A percentile compares a stretch with the other conserved stretches of the same genome.
These are phyloP conservation scores for Beauveria scarabaeidicola DNA, from an alignment of 2,329 filamentous ascomycete species.

Conservation along the genomic window DNA sequence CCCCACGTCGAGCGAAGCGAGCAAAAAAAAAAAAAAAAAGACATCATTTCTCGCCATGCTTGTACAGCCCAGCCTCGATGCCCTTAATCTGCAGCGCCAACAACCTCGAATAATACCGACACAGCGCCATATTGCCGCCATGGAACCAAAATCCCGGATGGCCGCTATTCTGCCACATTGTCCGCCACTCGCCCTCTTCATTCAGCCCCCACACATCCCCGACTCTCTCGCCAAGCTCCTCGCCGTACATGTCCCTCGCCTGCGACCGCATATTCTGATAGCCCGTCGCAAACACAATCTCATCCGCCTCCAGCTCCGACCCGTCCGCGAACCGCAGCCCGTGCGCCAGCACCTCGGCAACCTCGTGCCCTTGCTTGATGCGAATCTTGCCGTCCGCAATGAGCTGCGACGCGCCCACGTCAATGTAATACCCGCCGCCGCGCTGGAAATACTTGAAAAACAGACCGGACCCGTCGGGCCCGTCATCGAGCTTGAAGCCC, in stretches of 20 bases:
- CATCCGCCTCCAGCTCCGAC: conserved; percentile 47
- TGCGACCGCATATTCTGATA: conserved; percentile 62
- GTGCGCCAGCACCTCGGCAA: conserved; percentile 38
- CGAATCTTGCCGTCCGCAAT: conserved; percentile 57
- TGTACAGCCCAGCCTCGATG: conserved; percentile 28
- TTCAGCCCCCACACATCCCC: conserved; percentile 57
- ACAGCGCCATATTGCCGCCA: conserved; percentile 55
- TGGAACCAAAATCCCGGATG: conserved; percentile 60
- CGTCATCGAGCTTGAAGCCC: conserved; percentile 49
- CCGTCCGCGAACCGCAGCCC: conserved; percentile 46
- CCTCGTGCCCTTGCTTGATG: conserved; percentile 50
- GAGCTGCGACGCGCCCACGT: conserved; percentile 54
- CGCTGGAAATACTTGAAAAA: conserved; percentile 52
- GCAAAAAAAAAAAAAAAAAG: not conserved
- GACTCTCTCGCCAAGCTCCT: conserved; percentile 49
- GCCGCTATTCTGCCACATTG: conserved; percentile 50
- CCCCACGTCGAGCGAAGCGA: not conserved
- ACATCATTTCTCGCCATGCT: conserved; percentile 24
- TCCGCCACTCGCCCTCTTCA: conserved; percentile 45
- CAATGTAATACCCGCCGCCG: conserved; percentile 63
- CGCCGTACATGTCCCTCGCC: conserved; percentile 53
- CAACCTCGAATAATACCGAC: conserved; percentile 49
- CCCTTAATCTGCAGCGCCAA: conserved; percentile 46
- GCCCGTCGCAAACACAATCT: conserved; percentile 55
- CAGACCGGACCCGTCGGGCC: conserved; percentile 44